phyloP scores from a whole-genome alignment of 257 asterid species.

The Solanum sejunctum region DNA sequence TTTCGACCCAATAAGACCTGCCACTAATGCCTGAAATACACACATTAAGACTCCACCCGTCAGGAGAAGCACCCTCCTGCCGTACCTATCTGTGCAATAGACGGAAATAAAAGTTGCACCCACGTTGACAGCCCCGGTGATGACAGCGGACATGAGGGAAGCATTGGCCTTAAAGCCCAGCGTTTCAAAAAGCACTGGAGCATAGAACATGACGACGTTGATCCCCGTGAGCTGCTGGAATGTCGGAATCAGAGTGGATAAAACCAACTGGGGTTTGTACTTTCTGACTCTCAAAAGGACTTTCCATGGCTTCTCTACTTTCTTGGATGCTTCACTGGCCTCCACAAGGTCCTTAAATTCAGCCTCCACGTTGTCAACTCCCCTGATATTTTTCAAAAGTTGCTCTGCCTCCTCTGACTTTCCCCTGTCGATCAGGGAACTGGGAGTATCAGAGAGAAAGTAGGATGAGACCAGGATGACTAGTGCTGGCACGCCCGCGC shows the following conservation, averaged over 20 bases:
- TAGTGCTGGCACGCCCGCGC: background rate
- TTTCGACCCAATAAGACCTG: background rate
- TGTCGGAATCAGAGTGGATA: background rate
- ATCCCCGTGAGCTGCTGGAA: slow-evolving; percentile 14
- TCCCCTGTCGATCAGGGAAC: background rate
- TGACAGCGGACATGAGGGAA: background rate
- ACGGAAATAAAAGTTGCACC: background rate
- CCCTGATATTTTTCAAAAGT: background rate
- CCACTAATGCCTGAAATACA: background rate
- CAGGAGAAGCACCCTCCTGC: background rate
- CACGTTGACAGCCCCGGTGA: background rate
- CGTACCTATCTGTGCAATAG: background rate
- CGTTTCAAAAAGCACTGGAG: slow-evolving; percentile 7
- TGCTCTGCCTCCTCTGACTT: background rate
- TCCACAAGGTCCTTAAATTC: background rate
- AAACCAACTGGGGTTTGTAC: slow-evolving; percentile 1
- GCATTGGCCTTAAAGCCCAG: slow-evolving; percentile 3
- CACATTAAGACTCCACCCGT: background rate
- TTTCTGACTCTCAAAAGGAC: background rate
- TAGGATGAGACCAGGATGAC: background rate
- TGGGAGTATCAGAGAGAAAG: background rate
- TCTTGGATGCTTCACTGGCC: background rate
- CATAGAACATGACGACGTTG: slow-evolving; percentile 14
- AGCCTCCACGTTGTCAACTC: background rate
- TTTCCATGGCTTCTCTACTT: background rate